phyloP scores from a whole-genome alignment of 164 flowering plant genomes.

The Hamamelis virginiana region DNA sequence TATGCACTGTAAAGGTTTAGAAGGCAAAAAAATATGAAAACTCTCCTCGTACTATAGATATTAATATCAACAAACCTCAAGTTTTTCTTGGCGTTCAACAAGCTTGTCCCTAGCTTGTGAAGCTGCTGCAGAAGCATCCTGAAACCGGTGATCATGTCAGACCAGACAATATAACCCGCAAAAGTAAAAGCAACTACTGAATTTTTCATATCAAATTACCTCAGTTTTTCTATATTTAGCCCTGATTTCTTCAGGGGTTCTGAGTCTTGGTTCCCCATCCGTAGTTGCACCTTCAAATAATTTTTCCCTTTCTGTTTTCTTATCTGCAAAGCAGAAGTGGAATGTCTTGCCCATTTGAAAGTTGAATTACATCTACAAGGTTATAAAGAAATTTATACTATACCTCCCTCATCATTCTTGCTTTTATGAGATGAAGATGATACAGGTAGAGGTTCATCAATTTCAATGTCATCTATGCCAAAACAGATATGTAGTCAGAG shows the following conservation, averaged over 20 bases:
- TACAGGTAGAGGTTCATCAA: conserved; percentile 54
- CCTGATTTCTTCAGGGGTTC: conserved; percentile 80
- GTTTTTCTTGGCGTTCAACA: conserved; percentile 73
- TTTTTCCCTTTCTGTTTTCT: conserved; percentile 54
- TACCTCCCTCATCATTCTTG: conserved; percentile 41
- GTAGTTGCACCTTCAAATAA: conserved; percentile 56
- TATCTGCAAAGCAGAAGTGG: conserved; percentile 31
- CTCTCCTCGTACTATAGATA: background rate
- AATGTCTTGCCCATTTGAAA: background rate
- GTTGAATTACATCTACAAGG: background rate
- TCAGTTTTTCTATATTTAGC: conserved; percentile 71
- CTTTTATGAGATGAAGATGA: conserved; percentile 37
- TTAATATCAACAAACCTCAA: conserved; percentile 49
- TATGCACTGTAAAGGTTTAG: background rate
- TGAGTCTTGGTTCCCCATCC: conserved; percentile 55
- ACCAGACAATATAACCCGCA: conserved; percentile 6
- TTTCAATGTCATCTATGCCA: conserved; percentile 76
- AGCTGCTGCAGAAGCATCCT: conserved; percentile 79
- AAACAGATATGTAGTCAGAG: background rate
- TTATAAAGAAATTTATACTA: background rate
- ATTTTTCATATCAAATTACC: conserved; percentile 32
- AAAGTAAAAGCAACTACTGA: background rate
- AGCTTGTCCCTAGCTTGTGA: conserved; percentile 78
- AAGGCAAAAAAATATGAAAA: background rate
- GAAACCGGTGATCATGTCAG: conserved; percentile 25